Evolutionary conservation across 2,329 filamentous ascomycete genomes (phyloP), one percentile per base, ranked within the genome.

Genomic region (Knufia petricola): DNA sequence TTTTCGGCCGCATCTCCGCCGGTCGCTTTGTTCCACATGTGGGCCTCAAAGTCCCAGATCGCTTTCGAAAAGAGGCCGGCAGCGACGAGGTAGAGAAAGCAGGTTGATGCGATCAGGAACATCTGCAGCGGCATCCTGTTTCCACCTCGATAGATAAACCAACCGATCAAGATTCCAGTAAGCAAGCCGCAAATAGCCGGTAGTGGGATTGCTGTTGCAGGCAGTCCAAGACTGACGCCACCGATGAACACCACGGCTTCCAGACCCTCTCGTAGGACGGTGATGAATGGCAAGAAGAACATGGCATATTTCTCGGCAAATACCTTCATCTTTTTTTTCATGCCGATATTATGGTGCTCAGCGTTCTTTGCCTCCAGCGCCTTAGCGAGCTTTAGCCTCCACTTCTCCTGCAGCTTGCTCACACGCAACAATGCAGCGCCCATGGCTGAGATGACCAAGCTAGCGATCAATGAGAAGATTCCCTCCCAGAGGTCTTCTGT

Each of bases 191-290:
- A 74, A 17, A 94, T 66, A 2, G 88, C 84, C 0, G 88, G 79
- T 3, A 94, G 68, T 2, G 88, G 87, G 45, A 94, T 85, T 0
- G 87, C 75, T 4, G 76, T 78, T 1, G 85, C 86, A 0, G 87
- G 85, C 2, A 84, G 72, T 1, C 81, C 78, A 48, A 94, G 80
- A 2, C 84, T 83, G 3, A 95, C 87, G 17, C 87, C 88, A 13
- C 85, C 86, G 46, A 94, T 80, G 64, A 94, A 94, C 20, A 94
- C 77, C 30, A 94, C 82, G 0, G 84, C 86, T 64, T 95, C 88
- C 24, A 94, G 77, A 2, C 87, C 88, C 64, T 94, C 87, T 30
- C 88, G 75, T 12, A 94, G 69, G n/a, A 92, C 84, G 0, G 87
- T 94, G 62, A 94, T 75, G 66, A 94, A 94, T 1, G 88, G 88